Conservation (phyloP, 1,139 yeast species). For the Protomyces pachydermus region DNA sequence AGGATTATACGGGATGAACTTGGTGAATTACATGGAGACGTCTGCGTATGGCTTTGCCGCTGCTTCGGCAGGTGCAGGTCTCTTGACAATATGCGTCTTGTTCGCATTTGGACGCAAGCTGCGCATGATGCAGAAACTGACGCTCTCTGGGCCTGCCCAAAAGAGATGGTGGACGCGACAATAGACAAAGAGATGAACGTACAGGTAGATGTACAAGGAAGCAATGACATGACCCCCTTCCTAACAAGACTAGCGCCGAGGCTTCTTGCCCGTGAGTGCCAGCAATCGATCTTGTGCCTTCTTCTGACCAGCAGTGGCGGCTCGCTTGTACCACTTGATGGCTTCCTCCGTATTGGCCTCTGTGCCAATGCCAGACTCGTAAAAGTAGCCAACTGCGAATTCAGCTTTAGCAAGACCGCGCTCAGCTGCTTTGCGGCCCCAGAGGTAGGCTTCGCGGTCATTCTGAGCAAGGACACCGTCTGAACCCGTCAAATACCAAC, state of each 20-base stretch:
- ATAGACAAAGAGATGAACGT: background rate
- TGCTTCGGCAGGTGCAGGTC: slow-evolving; percentile 48
- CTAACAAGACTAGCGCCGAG: background rate
- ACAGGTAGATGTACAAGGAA: no score
- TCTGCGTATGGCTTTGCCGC: slow-evolving; percentile 59
- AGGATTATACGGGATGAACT: slow-evolving; percentile 92
- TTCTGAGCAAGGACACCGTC: slow-evolving; percentile 63
- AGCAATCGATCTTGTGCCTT: slow-evolving; percentile 29
- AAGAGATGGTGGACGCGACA: background rate
- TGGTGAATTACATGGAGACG: slow-evolving; percentile 84
- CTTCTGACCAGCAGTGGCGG: slow-evolving; percentile 43
- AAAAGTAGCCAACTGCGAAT: slow-evolving; percentile 74
- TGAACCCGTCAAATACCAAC: slow-evolving; percentile 88
- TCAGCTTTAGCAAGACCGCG: slow-evolving; percentile 69
- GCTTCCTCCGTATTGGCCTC: slow-evolving; percentile 48
- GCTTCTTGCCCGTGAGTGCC: slow-evolving; percentile 24
- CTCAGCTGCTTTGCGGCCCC: slow-evolving; percentile 85
- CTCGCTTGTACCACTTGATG: slow-evolving; percentile 51
- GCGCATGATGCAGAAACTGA: slow-evolving; percentile 16
- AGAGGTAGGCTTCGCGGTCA: slow-evolving; percentile 74
- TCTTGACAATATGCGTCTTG: slow-evolving; percentile 43
- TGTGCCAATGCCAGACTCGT: slow-evolving; percentile 73
- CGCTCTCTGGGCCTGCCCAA: background rate
- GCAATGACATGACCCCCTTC: no score
- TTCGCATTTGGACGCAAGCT: slow-evolving; percentile 10